Conservation (phyloP, 2,329 filamentous ascomycete genomes). For the Nothophaeocryptopus gaeumannii region DNA sequence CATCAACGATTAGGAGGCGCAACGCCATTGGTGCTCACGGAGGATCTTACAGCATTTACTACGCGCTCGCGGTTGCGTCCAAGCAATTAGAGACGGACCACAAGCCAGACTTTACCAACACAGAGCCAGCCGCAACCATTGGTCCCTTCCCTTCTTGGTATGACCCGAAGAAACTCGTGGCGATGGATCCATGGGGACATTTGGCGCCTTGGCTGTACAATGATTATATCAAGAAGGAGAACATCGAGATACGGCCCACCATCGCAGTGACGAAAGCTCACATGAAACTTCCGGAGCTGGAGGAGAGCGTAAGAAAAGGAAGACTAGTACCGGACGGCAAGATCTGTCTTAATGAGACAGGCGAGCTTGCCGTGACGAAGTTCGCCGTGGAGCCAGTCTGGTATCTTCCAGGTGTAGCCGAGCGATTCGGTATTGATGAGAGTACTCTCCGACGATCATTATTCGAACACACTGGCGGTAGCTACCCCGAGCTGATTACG, state of each 20-base stretch:
- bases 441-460: slow-evolving; percentile 78
- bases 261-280: slow-evolving; percentile 86
- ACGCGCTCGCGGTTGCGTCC: slow-evolving; percentile 86
- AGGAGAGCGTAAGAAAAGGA: slow-evolving; percentile 78
- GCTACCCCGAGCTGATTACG: slow-evolving; percentile 94
- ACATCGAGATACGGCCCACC: slow-evolving; percentile 68
- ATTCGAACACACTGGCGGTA: slow-evolving; percentile 94
- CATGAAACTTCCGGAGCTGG: slow-evolving; percentile 94
- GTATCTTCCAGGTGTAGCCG: slow-evolving; percentile 63
- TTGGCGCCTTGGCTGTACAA: slow-evolving; percentile 80
- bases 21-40: slow-evolving; percentile 76
- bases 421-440: slow-evolving; percentile 94
- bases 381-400: slow-evolving; percentile 90
- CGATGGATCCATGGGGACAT: slow-evolving; percentile 94
- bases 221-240: slow-evolving; percentile 71
- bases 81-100: slow-evolving; percentile 83
- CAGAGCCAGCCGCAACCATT: slow-evolving; percentile 84
- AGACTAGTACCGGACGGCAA: slow-evolving; percentile 78
- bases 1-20: slow-evolving; percentile 72
- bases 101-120: slow-evolving; percentile 75
- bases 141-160: slow-evolving; percentile 88
- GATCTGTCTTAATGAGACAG: slow-evolving; percentile 79
- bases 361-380: slow-evolving; percentile 91
- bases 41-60: slow-evolving; percentile 94
- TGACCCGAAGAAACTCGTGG: slow-evolving; percentile 89